Evolutionary conservation across 2,329 filamentous ascomycete genomes (phyloP).

Genomic region (Colletotrichum sp.): DNA sequence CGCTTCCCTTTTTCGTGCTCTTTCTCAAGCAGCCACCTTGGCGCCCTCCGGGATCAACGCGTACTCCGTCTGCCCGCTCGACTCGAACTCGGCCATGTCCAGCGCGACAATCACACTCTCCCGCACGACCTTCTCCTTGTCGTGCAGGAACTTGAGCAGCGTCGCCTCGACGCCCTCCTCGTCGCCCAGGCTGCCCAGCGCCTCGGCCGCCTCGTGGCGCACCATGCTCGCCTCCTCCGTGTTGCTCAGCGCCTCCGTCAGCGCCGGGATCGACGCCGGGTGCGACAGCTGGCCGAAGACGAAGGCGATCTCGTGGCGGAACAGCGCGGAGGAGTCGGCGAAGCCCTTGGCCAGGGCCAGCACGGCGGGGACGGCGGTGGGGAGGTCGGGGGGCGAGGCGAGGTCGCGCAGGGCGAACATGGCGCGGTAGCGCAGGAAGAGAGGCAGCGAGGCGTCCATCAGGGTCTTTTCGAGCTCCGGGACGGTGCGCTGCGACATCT

Average conservation of each 20-base stretch:
- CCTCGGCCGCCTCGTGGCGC: constrained; percentile 95
- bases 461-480: constrained; percentile 77
- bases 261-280: constrained; percentile 92
- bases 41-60: constrained; percentile 78
- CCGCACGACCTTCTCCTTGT: constrained; percentile 90
- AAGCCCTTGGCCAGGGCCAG: constrained; percentile 86
- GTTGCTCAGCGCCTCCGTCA: constrained; percentile 80
- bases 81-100: constrained; percentile 98
- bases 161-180: constrained; percentile 92
- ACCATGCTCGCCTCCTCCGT: constrained; percentile 92
- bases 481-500: constrained; percentile 73
- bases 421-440: constrained; percentile 94
- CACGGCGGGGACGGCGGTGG: constrained; percentile 87
- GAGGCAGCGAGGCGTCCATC: constrained; percentile 77
- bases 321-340: constrained; percentile 84
- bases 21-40: constrained; percentile 42
- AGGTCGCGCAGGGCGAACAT: constrained; percentile 98
- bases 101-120: constrained; percentile 95
- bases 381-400: constrained; percentile 88
- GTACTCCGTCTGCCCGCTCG: constrained; percentile 87
- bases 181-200: constrained; percentile 90
- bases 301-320: constrained; percentile 97
- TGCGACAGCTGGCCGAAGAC: constrained; percentile 97
- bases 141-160: constrained; percentile 82
- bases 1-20: constrained; percentile 6